These are phyloP conservation scores for Calonectria ilicicola DNA, from an alignment of 2,329 filamentous ascomycete genomes.

Conservation along the genomic window DNA sequence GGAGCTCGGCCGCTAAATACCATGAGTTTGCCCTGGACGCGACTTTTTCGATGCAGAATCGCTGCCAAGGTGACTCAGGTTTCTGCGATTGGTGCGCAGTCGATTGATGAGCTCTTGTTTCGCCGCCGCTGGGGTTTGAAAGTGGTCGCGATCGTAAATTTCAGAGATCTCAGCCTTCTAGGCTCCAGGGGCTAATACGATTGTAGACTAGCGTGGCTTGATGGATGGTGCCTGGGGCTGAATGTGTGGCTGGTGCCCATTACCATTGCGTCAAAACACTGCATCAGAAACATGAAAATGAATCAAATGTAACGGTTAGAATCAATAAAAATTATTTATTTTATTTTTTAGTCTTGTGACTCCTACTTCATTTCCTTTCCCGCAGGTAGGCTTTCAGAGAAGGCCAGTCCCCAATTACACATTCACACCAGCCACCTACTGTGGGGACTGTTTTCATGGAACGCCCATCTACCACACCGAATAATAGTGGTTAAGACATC, in stretches of 20 bases:
- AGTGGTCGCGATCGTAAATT: constrained; percentile 51
- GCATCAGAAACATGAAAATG: neutral
- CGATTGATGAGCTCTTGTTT: constrained; percentile 35
- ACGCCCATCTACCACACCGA: constrained; percentile 18
- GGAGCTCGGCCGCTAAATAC: constrained; percentile 48
- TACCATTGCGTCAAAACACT: neutral
- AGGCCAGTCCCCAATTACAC: neutral
- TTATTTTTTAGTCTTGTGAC: no score
- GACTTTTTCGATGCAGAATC: constrained; percentile 23
- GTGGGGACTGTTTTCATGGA: constrained; percentile 10
- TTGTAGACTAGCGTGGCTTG: constrained; percentile 16
- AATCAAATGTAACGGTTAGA: no score
- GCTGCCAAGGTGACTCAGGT: constrained; percentile 32
- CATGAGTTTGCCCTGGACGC: constrained; percentile 46
- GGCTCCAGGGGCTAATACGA: constrained; percentile 29
- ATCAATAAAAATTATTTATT: no score
- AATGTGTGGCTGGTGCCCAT: constrained; percentile 25
- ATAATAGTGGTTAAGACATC: constrained; percentile 7
- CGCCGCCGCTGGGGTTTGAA: constrained; percentile 29
- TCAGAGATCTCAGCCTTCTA: constrained; percentile 46
- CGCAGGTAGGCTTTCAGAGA: neutral
- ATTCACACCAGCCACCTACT: constrained; percentile 19
- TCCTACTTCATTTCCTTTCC: neutral
- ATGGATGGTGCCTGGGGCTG: constrained; percentile 29
- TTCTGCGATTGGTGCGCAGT: constrained; percentile 41